Conservation (phyloP, 495 filamentous ascomycete genomes). For the Daldinia caldariorum region DNA sequence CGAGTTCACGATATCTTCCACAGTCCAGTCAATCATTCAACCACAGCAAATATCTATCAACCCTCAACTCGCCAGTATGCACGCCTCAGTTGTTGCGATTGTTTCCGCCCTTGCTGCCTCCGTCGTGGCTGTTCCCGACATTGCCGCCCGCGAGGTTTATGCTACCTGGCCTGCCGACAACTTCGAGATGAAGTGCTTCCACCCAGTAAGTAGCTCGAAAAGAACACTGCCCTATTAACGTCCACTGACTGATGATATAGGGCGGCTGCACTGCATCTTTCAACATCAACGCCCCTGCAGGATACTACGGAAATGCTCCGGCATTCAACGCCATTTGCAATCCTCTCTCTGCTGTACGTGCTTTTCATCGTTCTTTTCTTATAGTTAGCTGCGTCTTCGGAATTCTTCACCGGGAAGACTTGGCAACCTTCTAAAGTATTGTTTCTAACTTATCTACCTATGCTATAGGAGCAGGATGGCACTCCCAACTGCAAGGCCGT, state of each 20-base stretch:
- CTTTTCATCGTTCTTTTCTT: not conserved
- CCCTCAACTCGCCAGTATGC: constrained; percentile 21
- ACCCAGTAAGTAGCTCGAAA: constrained; percentile 9
- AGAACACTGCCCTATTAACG: not conserved
- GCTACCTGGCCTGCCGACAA: constrained; percentile 20
- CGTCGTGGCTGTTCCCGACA: constrained; percentile 8
- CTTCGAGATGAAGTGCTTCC: constrained; percentile 19
- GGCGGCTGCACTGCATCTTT: constrained; percentile 19
- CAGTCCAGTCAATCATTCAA: not conserved
- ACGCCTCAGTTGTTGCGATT: constrained; percentile 23
- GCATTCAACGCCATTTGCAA: constrained; percentile 23
- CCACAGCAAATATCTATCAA: not conserved
- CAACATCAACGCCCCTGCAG: constrained; percentile 27
- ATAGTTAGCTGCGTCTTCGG: too few species aligned
- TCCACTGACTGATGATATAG: constrained; percentile 15
- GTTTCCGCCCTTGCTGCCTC: constrained; percentile 28
- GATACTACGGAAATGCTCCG: constrained; percentile 25
- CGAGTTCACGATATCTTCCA: not conserved
- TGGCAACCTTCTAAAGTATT: not conserved
- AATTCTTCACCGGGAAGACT: not conserved
- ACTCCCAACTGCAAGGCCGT: constrained; percentile 6
- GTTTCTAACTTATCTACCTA: not conserved
- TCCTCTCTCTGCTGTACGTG: constrained; percentile 14
- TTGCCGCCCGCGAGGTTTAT: constrained; percentile 11
- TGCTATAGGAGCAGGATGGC: not conserved